Conservation (phyloP, 768 basidiomycete genomes). For the Aureoboletus auriporus region DNA sequence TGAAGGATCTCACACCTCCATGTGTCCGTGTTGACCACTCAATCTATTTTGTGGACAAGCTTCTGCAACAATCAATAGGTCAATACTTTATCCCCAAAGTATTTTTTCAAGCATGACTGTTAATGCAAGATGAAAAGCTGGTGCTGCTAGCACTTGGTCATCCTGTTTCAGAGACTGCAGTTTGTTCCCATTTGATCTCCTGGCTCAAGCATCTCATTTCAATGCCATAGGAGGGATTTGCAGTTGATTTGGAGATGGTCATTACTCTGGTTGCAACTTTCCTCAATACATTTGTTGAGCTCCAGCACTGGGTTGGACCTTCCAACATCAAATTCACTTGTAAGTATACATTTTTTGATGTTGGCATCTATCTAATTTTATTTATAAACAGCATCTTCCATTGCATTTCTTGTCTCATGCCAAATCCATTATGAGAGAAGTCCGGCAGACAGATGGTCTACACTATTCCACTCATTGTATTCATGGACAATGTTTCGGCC, state of each 20-base stretch:
- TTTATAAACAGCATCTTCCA: conserved; percentile 1
- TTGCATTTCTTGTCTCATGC: conserved; percentile 10
- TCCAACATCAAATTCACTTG: conserved; percentile 5
- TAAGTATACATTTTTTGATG: neutral
- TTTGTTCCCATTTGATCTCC: neutral
- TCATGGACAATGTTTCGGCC: conserved; percentile 37
- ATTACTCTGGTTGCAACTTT: conserved; percentile 8
- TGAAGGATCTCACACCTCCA: conserved; percentile 21
- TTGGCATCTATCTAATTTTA: neutral
- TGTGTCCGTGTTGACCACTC: conserved; percentile 12
- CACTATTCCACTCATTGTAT: conserved; percentile 25
- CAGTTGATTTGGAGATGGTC: conserved; percentile 3
- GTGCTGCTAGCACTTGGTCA: conserved; percentile 3
- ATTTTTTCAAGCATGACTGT: conserved; percentile 9
- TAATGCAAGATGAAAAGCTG: neutral
- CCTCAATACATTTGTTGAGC: conserved; percentile 6
- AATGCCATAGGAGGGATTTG: conserved; percentile 6
- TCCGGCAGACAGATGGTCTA: conserved; percentile 19
- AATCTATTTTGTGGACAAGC: conserved; percentile 24
- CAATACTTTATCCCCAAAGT: conserved; percentile 13
- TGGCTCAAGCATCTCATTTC: neutral
- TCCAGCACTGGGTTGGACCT: neutral
- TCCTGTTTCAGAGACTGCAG: neutral
- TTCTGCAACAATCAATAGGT: conserved; percentile 3
- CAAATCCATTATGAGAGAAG: conserved; percentile 14